Base-by-base conservation (phyloP, 306 rosid genomes). In the Cucurbita pepo region DNA sequence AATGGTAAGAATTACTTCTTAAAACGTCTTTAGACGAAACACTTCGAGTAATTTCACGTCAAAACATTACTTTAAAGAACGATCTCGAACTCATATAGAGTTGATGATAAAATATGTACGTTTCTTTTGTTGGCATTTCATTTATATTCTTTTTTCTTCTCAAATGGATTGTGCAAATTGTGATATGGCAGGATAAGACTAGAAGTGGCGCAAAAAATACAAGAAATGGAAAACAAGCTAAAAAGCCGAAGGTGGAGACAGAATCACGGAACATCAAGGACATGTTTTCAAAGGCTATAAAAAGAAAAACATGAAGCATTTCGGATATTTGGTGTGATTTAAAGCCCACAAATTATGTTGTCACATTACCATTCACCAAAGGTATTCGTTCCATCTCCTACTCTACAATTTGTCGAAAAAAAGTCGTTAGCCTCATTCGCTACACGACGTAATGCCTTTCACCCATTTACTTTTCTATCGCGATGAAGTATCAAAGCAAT, bases 181-280 rank as follows among this genome's bases (percentile, higher is more conserved):
- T 9, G 41, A 62, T 57, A 76, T 60, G 58, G 53, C 83, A 86
- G 94, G 97, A 84, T 57, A 84, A 80, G 53, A 76, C 62, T 43
- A 50, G 64, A 71, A 78, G 78, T 52, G 82, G 57, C 43, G 79
- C 66, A 71, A 90, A 82, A 82, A 74, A 57, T 8, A 71, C 88
- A 21, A 82, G 76, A 81, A 80, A 76, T 61, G 94, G 89, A 76
- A 87, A 88, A 77, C 90, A 70, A 81, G 78, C 83, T 14, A 90
- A 88, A 82, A 90, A 90, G 82, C 75, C 84, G 5, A 90, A 88
- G 80, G 30, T 79, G 84, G 97, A 93, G 86, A 81, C 94, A 12
- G 84, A 80, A 66, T 90, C 98, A 34, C 92, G 64, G 63, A 89
- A 86, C 89, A 90, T 86, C 75, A 88, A 69, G 73, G 98, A 86